Evolutionary conservation across 805 yeast species (phyloP).

Genomic region (Suhomyces prunicola): DNA sequence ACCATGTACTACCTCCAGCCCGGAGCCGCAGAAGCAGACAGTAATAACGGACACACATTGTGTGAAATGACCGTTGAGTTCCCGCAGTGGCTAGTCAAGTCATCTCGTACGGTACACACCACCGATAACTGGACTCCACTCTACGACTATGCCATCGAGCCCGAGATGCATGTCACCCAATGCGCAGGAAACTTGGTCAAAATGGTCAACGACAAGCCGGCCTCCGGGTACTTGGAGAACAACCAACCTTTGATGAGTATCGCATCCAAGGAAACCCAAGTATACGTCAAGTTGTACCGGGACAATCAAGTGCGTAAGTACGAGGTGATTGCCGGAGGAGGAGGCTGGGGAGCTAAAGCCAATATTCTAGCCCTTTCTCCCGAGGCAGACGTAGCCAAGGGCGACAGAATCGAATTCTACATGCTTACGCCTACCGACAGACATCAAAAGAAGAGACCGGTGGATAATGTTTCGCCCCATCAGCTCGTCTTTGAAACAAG

Average conservation of each 20-base stretch:
- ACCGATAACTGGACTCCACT: slow-evolving; percentile 36
- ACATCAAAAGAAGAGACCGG: slow-evolving; percentile 6
- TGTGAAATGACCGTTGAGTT: slow-evolving; percentile 23
- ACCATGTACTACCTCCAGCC: slow-evolving; percentile 35
- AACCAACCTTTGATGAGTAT: slow-evolving; percentile 37
- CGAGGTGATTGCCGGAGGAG: slow-evolving; percentile 70
- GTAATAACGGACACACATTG: slow-evolving; percentile 27
- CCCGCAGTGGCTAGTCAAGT: slow-evolving; percentile 13
- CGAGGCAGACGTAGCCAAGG: slow-evolving; percentile 43
- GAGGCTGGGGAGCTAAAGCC: slow-evolving; percentile 72
- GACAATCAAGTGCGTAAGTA: slow-evolving; percentile 18
- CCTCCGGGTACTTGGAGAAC: slow-evolving; percentile 53
- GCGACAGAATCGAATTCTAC: slow-evolving; percentile 46
- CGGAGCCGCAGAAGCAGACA: slow-evolving; percentile 8
- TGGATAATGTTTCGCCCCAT: not conserved
- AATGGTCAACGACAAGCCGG: slow-evolving; percentile 51
- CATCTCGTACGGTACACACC: not conserved
- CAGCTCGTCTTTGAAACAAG: slow-evolving; percentile 28
- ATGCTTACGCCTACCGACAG: slow-evolving; percentile 40
- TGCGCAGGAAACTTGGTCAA: slow-evolving; percentile 59
- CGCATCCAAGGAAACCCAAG: slow-evolving; percentile 43
- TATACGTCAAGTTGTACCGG: slow-evolving; percentile 32
- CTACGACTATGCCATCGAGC: slow-evolving; percentile 15
- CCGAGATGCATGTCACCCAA: slow-evolving; percentile 42
- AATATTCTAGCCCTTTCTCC: slow-evolving; percentile 66